A percentile compares a stretch with the other conserved stretches of the same genome.
phyloP scores from a whole-genome alignment of 495 filamentous ascomycete species.

The Tuber borchii region DNA sequence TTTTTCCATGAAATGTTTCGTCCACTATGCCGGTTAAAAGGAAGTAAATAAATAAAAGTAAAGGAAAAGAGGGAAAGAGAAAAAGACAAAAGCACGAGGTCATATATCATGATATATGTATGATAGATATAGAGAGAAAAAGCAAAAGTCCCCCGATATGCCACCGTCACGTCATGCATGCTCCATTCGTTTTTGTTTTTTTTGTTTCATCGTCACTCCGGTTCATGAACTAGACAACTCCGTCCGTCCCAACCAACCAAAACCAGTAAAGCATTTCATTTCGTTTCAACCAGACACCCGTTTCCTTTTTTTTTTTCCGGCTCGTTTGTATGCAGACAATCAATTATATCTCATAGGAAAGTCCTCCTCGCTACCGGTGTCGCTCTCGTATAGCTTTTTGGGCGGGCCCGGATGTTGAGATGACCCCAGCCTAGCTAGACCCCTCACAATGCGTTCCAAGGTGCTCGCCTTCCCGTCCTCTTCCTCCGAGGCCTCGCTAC shows the following conservation, averaged over 20 bases:
- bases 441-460: conserved; percentile 39
- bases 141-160: neutral
- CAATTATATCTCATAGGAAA: conserved; percentile 26
- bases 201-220: neutral
- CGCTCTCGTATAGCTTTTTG: conserved; percentile 31
- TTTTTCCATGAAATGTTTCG: neutral
- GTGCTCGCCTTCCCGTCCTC: conserved; percentile 34
- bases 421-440: conserved; percentile 33
- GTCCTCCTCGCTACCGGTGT: conserved; percentile 33
- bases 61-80: neutral
- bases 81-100: neutral
- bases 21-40: neutral
- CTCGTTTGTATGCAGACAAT: neutral
- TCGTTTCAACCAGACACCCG: neutral
- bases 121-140: neutral
- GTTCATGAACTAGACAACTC: neutral
- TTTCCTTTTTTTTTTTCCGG: neutral
- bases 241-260: neutral
- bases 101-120: neutral
- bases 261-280: neutral
- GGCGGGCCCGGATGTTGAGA: conserved; percentile 28
- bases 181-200: neutral
- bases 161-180: neutral
- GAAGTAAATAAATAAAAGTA: neutral
- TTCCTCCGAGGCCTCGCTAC: conserved; percentile 23